Evolutionary conservation across 2,329 filamentous ascomycete genomes (phyloP), one percentile per base, ranked within the genome.

Genomic region (Monascus ruber): DNA sequence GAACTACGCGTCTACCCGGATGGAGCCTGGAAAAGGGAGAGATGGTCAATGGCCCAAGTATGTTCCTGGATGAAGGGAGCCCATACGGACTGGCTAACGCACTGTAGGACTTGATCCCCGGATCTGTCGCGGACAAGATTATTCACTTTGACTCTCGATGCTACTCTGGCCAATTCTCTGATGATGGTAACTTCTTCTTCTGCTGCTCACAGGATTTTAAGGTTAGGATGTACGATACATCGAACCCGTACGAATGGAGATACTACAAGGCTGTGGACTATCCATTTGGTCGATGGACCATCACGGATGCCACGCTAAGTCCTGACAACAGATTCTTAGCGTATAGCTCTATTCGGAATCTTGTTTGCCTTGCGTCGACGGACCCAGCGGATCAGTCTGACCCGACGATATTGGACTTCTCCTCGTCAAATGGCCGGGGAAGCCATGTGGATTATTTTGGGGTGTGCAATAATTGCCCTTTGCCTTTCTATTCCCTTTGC

Each of bases 131-230:
- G 1, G 89, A 96, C 55, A 83, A 84, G 53, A 84, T 94, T 44
- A 81, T 96, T 45, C 84, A 94, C 53, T 93, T 88, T 56, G 77
- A 88, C 40, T 74, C 81, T 4, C 79, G 85, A 32, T 88, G 91
- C 38, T 96, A 96, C 56, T 94, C 86, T 3, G 91, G 91, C 1
- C 89, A 96, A 57, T 98, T 96, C 59, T 94, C 86, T 0, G 85
- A 93, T 47, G 91, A 98, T 52, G 91, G 91, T 25, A 94, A 94
- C 61, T 96, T 96, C 68, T 96, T 95, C 68, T 96, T 89, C 58
- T 81, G 83, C 5, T 91, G 84, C 54, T 83, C 83, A 6, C 86
- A 95, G 61, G 88, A 96, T 62, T 94, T 94, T 66, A 83, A 79
- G 50, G 87, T 98, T 6, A 82, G 88, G 38, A 88, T 98, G 85